A percentile compares a stretch with the other conserved stretches of the same genome.
These are phyloP conservation scores for Macaranga tanarius DNA, from an alignment of 441 rosid species.

Conservation along the genomic window DNA sequence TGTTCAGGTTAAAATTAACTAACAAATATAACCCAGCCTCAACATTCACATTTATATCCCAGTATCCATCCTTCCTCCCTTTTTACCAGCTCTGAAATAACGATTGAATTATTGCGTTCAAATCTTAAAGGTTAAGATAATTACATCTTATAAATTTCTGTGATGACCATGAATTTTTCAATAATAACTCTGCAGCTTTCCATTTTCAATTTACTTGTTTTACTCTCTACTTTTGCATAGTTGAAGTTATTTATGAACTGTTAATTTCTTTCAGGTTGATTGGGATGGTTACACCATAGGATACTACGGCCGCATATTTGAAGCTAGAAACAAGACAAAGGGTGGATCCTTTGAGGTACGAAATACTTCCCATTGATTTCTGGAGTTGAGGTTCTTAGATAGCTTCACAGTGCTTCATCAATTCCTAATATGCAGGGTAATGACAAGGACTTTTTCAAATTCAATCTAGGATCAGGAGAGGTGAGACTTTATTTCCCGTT, in stretches of 20 bases:
- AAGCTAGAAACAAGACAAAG: constrained; percentile 97
- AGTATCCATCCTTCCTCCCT: too few species aligned
- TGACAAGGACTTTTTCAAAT: constrained; percentile 82
- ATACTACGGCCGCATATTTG: constrained; percentile 97
- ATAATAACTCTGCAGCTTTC: neutral
- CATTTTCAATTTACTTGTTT: neutral
- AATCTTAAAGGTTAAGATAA: neutral
- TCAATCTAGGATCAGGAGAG: constrained; percentile 72
- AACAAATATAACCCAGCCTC: too few species aligned
- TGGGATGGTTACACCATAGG: constrained; percentile 99
- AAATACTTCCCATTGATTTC: constrained; percentile 18
- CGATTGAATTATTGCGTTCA: neutral
- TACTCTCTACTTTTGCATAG: constrained; percentile 2
- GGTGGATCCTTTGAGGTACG: constrained; percentile 94
- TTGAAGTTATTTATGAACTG: constrained; percentile 17
- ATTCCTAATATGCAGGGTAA: constrained; percentile 62
- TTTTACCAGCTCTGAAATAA: too few species aligned
- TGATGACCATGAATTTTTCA: neutral
- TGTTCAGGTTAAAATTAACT: too few species aligned
- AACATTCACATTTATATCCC: too few species aligned
- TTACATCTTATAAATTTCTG: neutral
- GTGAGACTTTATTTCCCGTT: constrained; percentile 33
- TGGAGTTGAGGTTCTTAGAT: constrained; percentile 11
- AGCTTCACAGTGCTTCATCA: constrained; percentile 5
- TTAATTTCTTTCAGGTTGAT: constrained; percentile 59